These are phyloP conservation scores for Chaetomium tenue DNA, from an alignment of 495 filamentous ascomycete species.

Conservation along the genomic window DNA sequence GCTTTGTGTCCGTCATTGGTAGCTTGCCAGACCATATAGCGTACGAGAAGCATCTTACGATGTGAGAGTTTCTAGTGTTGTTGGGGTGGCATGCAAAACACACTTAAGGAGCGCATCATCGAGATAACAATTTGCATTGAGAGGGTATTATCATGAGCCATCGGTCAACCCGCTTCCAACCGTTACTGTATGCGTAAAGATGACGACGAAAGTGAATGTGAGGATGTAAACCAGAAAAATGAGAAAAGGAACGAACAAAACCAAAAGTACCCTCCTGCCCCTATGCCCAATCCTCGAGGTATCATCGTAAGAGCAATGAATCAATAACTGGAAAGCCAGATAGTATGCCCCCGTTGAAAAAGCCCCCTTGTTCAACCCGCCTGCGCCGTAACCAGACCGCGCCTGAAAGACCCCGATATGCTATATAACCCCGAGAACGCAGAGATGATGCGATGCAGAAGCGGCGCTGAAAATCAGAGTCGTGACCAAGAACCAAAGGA, in stretches of 20 bases:
- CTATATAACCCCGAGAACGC: conserved; percentile 15
- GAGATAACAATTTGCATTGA: not conserved
- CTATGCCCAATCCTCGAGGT: conserved; percentile 22
- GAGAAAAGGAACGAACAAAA: conserved; percentile 8
- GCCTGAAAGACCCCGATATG: conserved; percentile 25
- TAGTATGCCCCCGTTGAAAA: conserved; percentile 17
- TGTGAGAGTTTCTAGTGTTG: not conserved
- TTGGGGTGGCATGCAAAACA: not conserved
- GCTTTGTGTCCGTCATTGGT: conserved; percentile 59
- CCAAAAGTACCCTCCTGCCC: conserved; percentile 14
- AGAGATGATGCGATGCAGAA: conserved; percentile 15
- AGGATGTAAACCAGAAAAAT: conserved; percentile 5
- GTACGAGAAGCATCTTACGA: not conserved
- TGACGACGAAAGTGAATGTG: not conserved
- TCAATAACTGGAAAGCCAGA: conserved; percentile 1
- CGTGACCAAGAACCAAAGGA: not conserved
- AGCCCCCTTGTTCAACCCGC: conserved; percentile 16
- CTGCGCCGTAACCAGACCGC: conserved; percentile 21
- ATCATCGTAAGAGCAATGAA: conserved; percentile 18
- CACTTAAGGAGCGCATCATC: not conserved
- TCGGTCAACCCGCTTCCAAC: not conserved
- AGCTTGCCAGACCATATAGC: not conserved
- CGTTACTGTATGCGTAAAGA: not conserved
- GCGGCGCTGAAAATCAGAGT: conserved; percentile 12
- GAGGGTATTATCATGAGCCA: conserved; percentile 5